Evolutionary conservation across 495 filamentous ascomycete genomes (phyloP), one percentile per base, ranked within the genome.

Genomic region (Mytilinidion resinicola): DNA sequence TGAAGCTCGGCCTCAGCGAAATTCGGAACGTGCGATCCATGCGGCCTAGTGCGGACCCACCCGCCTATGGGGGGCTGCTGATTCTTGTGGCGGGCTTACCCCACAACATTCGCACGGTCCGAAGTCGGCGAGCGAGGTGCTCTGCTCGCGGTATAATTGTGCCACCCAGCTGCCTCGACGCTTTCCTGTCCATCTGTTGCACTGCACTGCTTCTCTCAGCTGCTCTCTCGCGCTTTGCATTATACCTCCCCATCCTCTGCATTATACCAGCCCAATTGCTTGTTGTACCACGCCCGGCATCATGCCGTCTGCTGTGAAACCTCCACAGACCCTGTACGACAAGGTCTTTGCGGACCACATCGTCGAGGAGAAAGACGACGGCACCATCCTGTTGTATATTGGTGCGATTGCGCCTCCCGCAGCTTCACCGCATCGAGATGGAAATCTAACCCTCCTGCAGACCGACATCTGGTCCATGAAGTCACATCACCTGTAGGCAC

Each of bases 401-500:
- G 88, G 88, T 88, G 78, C 66, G 78, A 42, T 19, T 62, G 30
- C 61, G 70, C 57, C 66, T 54, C 17, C 33, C 25, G 3, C 25
- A 30, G 25, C 25, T 30, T 30, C 25, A 6, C 25, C 25, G 25
- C 25, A 30, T 30, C 6, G 25, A 30, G 25, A 30, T 6, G 2
- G 3, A 30, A 6, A 30, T 30, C 25, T 30, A 30, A 30, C 25
- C 25, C 25, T 30, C 25, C 11, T 55, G 63, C 69, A 86, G 89
- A 95, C 73, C 82, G 93, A 71, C 93, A 98, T 79, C 81, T 98
- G 38, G 90, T 96, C 54, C 93, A 98, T 69, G 93, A 98, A 80
- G 93, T 98, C 69, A 97, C 93, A 52, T 96, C 92, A 54, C 93
- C 93, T 36, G 86, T 88, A 74, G 66, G 80, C 70, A 55, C 51